Conservation (phyloP, 169 alveolate genomes). For the Cryptosporidium viatorum region DNA sequence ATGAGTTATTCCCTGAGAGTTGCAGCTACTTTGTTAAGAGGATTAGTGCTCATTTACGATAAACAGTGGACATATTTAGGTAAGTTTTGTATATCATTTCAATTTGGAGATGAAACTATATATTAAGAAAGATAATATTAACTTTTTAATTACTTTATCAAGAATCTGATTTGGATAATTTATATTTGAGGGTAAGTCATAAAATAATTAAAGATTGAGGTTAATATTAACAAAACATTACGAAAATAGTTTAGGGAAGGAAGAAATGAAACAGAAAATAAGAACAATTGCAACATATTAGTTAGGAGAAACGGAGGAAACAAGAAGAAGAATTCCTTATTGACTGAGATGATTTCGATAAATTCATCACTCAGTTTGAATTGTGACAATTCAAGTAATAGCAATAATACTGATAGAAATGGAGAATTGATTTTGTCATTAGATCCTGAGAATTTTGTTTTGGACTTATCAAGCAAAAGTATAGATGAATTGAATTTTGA, state of each 20-base stretch:
- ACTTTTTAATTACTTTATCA: neutral
- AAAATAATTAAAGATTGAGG: neutral
- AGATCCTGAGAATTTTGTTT: conserved; percentile 29
- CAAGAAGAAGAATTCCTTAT: neutral
- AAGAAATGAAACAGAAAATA: neutral
- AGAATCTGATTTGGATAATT: conserved; percentile 30
- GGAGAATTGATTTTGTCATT: neutral
- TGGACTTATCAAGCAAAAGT: conserved; percentile 4
- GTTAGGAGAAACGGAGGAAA: conserved; percentile 12
- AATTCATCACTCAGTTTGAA: conserved; percentile 21
- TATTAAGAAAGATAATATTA: neutral
- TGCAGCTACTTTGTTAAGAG: conserved; percentile 48
- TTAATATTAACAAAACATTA: neutral
- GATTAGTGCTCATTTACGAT: conserved; percentile 35
- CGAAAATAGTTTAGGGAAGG: conserved; percentile 51
- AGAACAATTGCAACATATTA: neutral
- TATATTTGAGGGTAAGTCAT: conserved; percentile 43
- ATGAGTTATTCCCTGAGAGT: conserved; percentile 53
- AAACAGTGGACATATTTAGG: conserved; percentile 64
- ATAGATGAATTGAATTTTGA: neutral
- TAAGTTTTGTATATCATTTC: neutral
- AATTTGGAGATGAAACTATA: neutral
- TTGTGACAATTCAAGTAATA: neutral
- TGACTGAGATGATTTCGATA: conserved; percentile 29
- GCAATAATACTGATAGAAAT: neutral